Evolutionary conservation across 2,329 filamentous ascomycete genomes (phyloP).

Genomic region (Fusarium abutilonis): DNA sequence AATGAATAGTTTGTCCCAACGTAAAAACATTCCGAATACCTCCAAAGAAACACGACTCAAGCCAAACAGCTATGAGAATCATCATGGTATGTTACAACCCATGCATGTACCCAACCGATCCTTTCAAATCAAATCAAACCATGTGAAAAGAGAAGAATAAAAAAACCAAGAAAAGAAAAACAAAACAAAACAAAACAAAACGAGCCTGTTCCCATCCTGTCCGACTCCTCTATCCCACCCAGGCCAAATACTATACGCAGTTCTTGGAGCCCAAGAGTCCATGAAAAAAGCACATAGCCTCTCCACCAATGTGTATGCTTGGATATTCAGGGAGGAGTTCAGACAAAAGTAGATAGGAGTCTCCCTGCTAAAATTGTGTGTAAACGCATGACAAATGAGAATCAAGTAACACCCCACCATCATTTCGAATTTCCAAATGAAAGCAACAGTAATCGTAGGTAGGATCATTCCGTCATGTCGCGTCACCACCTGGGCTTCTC

Average conservation of each 20-base stretch:
- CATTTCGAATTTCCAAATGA: conserved; percentile 25
- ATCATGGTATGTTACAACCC: conserved; percentile 34
- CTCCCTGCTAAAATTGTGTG: conserved; percentile 28
- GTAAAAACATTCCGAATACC: conserved; percentile 29
- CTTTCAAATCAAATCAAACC: conserved; percentile 20
- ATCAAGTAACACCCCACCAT: conserved; percentile 15
- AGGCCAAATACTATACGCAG: conserved; percentile 50
- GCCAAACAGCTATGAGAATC: conserved; percentile 30
- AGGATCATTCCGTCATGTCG: conserved; percentile 41
- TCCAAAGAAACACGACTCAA: conserved; percentile 20
- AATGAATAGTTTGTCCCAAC: conserved; percentile 38
- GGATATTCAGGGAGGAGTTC: conserved; percentile 50
- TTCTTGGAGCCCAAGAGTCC: conserved; percentile 45
- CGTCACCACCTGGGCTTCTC: conserved; percentile 13
- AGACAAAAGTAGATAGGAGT: conserved; percentile 40
- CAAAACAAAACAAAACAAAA: conserved; percentile 20
- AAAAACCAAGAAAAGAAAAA: neutral
- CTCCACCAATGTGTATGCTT: conserved; percentile 49
- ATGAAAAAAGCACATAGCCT: conserved; percentile 50
- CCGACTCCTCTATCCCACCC: conserved; percentile 55
- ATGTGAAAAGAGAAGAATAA: conserved; percentile 4
- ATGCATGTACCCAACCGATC: conserved; percentile 28
- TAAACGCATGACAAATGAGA: conserved; percentile 18
- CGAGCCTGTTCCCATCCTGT: conserved; percentile 33
- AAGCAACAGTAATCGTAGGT: conserved; percentile 23